These are phyloP conservation scores for Chrysosporium keratinophilum DNA, from an alignment of 2,329 filamentous ascomycete species.

Conservation along the genomic window DNA sequence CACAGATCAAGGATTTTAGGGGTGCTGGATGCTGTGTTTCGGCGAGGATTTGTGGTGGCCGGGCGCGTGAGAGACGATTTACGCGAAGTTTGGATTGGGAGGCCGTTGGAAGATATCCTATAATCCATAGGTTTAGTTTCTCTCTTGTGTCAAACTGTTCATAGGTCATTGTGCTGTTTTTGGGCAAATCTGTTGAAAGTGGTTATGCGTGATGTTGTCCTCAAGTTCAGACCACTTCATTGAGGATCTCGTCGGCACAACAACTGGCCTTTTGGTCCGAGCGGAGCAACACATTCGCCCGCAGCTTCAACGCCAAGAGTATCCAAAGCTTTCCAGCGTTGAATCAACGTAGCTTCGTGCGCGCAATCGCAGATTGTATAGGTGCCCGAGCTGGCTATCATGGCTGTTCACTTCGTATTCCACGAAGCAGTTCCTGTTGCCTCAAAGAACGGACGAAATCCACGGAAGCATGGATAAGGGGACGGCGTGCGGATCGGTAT, in stretches of 20 bases:
- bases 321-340: neutral
- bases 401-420: neutral
- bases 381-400: too few relatives aligned
- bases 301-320: neutral
- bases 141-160: too few relatives aligned
- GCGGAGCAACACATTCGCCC: conserved; percentile 5
- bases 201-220: neutral
- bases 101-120: neutral
- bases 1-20: too few relatives aligned
- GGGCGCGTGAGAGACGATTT: neutral
- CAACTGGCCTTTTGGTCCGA: neutral
- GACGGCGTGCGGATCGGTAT: too few relatives aligned
- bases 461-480: too few relatives aligned
- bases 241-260: neutral
- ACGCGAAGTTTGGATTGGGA: neutral
- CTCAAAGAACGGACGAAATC: too few relatives aligned
- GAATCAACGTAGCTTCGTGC: neutral
- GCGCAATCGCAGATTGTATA: too few relatives aligned
- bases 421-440: neutral
- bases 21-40: neutral
- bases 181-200: too few relatives aligned
- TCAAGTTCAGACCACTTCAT: too few relatives aligned
- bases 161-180: too few relatives aligned
- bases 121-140: too few relatives aligned
- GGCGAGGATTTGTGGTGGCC: neutral